phyloP scores from a whole-genome alignment of 768 basidiomycete genomes.

The Pleurotus platypus region DNA sequence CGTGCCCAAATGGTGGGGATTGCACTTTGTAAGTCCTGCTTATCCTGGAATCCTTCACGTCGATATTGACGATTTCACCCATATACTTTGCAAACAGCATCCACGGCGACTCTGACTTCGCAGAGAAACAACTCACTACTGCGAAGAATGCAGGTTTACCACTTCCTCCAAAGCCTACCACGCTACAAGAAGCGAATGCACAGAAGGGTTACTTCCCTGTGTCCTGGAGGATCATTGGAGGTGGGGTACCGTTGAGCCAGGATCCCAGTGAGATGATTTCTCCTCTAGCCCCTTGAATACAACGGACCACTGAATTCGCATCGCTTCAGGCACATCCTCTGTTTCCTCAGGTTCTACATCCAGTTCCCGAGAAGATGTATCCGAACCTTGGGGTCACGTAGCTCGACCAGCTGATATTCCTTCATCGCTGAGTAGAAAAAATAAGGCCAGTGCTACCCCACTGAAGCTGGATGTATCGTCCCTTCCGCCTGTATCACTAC shows the following conservation, averaged over 20 bases:
- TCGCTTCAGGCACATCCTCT: background rate
- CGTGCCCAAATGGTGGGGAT: conserved; percentile 48
- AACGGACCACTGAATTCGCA: too few species aligned
- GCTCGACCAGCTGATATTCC: background rate
- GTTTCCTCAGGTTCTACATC: background rate
- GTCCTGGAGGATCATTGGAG: conserved; percentile 75
- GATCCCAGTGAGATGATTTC: background rate
- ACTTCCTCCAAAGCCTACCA: conserved; percentile 17
- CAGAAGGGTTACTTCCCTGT: conserved; percentile 59
- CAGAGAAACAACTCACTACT: background rate
- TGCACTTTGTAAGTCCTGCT: conserved; percentile 54
- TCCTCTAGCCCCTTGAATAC: background rate
- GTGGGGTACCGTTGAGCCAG: conserved; percentile 65
- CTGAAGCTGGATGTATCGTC: conserved; percentile 1
- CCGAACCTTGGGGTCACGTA: background rate
- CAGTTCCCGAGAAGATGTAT: background rate
- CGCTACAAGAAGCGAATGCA: conserved; percentile 28
- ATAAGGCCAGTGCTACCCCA: background rate
- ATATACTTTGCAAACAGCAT: conserved; percentile 30
- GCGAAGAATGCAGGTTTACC: background rate
- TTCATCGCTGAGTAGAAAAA: conserved; percentile 1
- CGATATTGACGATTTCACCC: background rate
- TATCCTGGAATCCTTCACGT: background rate
- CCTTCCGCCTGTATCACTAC: conserved; percentile 1
- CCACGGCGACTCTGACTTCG: conserved; percentile 30